Percentiles rank a stretch among this genome's conserved stretches.
phyloP scores from a whole-genome alignment of 768 basidiomycete genomes.

The Royoungia palumana region DNA sequence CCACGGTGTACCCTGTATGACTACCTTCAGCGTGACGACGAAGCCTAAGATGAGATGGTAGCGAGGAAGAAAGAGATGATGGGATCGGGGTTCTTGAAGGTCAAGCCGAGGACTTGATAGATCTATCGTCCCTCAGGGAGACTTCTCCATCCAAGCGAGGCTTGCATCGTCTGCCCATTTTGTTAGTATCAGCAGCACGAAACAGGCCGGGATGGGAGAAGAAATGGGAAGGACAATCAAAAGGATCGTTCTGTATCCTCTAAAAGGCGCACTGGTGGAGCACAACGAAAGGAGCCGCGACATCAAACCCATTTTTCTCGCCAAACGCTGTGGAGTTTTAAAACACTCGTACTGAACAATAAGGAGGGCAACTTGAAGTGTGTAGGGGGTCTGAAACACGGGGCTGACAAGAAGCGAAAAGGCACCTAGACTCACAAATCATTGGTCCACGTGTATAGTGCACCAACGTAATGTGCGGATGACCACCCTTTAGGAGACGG shows the following conservation, averaged over 20 bases:
- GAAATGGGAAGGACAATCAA: too few species aligned
- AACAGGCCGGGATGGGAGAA: too few species aligned
- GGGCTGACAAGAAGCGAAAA: not conserved
- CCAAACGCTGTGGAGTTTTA: slow-evolving; percentile 1
- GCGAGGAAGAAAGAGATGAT: slow-evolving; percentile 42
- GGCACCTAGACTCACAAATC: slow-evolving; percentile 47
- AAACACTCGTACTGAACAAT: slow-evolving; percentile 6
- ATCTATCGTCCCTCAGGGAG: slow-evolving; percentile 14
- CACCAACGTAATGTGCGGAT: slow-evolving; percentile 65
- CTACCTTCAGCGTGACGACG: slow-evolving; percentile 83
- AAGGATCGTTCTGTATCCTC: not conserved
- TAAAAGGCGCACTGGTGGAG: too few species aligned
- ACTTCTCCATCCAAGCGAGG: slow-evolving; percentile 70
- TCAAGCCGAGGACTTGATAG: slow-evolving; percentile 60
- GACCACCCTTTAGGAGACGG: slow-evolving; percentile 69
- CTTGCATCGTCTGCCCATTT: too few species aligned
- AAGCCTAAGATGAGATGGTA: slow-evolving; percentile 83
- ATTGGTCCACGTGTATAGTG: slow-evolving; percentile 70
- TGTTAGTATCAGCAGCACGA: too few species aligned
- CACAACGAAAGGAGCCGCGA: too few species aligned
- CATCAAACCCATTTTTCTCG: too few species aligned
- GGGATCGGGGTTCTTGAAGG: slow-evolving; percentile 72
- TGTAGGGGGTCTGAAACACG: slow-evolving; percentile 20
- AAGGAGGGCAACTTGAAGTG: slow-evolving; percentile 11
- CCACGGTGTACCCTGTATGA: slow-evolving; percentile 84